Percentiles rank a stretch among this genome's conserved stretches.
Conservation (phyloP, 805 yeast species). For the Ogataea ganodermae region DNA sequence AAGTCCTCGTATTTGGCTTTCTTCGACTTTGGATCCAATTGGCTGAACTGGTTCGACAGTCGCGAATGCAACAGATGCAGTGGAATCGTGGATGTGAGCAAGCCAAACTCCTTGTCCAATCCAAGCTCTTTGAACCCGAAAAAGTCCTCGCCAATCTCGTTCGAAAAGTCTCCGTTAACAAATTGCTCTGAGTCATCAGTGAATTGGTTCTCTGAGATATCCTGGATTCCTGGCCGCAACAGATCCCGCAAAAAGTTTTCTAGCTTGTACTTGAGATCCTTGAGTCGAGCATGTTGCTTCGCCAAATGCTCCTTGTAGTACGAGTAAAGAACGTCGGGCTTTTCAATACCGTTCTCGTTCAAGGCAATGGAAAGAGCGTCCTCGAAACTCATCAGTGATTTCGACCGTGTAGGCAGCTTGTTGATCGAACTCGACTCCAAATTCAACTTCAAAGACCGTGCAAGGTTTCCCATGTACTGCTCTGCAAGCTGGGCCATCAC, state of each 20-base stretch:
- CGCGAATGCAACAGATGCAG: slow-evolving; percentile 82
- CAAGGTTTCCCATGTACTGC: slow-evolving; percentile 72
- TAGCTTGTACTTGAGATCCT: slow-evolving; percentile 66
- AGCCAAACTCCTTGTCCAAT: slow-evolving; percentile 85
- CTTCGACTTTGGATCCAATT: slow-evolving; percentile 46
- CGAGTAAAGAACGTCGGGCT: slow-evolving; percentile 72
- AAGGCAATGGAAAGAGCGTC: slow-evolving; percentile 63
- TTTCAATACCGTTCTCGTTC: slow-evolving; percentile 82
- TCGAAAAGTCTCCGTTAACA: slow-evolving; percentile 90
- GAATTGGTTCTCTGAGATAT: slow-evolving; percentile 71
- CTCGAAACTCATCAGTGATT: slow-evolving; percentile 29
- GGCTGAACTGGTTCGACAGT: slow-evolving; percentile 57
- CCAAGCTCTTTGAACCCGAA: slow-evolving; percentile 96
- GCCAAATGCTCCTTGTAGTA: slow-evolving; percentile 72
- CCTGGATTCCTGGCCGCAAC: slow-evolving; percentile 77
- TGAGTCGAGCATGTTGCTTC: slow-evolving; percentile 68
- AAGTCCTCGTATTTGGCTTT: slow-evolving; percentile 66
- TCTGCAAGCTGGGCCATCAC: slow-evolving; percentile 83
- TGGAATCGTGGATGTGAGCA: slow-evolving; percentile 84
- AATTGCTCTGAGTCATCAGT: slow-evolving; percentile 92
- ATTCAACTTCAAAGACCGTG: slow-evolving; percentile 68
- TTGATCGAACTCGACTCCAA: slow-evolving; percentile 61
- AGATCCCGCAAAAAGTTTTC: slow-evolving; percentile 74
- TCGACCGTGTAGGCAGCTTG: slow-evolving; percentile 32
- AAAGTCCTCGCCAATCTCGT: slow-evolving; percentile 94